These are phyloP conservation scores for Vanilla planifolia DNA, from an alignment of 106 monocot species.

Conservation along the genomic window DNA sequence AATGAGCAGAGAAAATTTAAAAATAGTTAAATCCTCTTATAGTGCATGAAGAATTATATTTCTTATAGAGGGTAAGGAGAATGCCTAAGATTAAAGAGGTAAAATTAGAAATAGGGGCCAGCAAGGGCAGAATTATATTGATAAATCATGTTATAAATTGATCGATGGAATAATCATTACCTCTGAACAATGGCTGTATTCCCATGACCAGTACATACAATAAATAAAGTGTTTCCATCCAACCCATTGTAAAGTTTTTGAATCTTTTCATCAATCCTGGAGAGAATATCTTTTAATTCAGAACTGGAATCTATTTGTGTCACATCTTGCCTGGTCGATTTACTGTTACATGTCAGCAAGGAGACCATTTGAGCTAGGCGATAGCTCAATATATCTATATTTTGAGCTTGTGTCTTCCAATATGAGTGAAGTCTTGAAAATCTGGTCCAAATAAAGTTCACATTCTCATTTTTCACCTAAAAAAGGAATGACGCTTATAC, in stretches of 20 bases:
- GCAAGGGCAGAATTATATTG: not conserved
- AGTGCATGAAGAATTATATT: no score
- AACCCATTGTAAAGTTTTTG: slow-evolving; percentile 56
- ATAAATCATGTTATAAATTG: not conserved
- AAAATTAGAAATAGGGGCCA: not conserved
- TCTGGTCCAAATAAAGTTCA: slow-evolving; percentile 76
- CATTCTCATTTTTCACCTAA: slow-evolving; percentile 79
- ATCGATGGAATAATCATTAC: slow-evolving; percentile 24
- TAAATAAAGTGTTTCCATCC: slow-evolving; percentile 68
- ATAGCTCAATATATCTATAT: slow-evolving; percentile 39
- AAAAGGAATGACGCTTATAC: slow-evolving; percentile 8
- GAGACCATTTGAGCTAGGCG: slow-evolving; percentile 55
- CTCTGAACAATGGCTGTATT: slow-evolving; percentile 86
- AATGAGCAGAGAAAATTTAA: no score
- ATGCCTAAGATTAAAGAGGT: not conserved
- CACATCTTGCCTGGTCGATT: slow-evolving; percentile 13
- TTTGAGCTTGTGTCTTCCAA: slow-evolving; percentile 48
- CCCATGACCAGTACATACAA: slow-evolving; percentile 83
- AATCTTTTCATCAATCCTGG: slow-evolving; percentile 46
- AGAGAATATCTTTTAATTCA: slow-evolving; percentile 55
- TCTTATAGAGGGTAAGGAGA: no score
- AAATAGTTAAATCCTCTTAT: no score
- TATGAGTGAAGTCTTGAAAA: slow-evolving; percentile 75
- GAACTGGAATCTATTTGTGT: slow-evolving; percentile 16
- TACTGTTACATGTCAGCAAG: slow-evolving; percentile 52